Evolutionary conservation across 2,329 filamentous ascomycete genomes (phyloP), one percentile per base, ranked within the genome.

Genomic region (Fusarium sp.): DNA sequence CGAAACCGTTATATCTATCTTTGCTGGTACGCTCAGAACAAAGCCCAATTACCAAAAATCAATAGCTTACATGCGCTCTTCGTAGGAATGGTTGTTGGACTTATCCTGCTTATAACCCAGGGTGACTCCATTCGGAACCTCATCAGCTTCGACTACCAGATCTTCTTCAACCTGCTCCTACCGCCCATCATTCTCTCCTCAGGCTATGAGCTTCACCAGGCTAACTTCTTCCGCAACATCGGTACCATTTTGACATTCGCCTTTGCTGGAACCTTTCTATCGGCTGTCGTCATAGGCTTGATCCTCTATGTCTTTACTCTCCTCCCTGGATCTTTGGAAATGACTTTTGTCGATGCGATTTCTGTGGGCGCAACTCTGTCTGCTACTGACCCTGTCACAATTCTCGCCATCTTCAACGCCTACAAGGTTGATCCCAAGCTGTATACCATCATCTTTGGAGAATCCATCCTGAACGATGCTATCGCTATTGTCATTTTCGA

Each of bases 381-480:
- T 3, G 96, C 96, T 63, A 99, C 96, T 2, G 96, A 99, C 77
- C 96, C 96, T 0, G 95, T 99, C 62, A 99, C 96, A 0, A 98
- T 99, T 74, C 85, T 99, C 55, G 96, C 96, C 78, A 99, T 99
- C 73, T 99, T 99, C 88, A 98, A 98, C 80, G 92, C 96, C 3
- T 99, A 98, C 88, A 98, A 98, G 82, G 96, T 99, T 74, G 96
- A 99, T 76, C 96, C 96, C 5, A 98, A 98, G 82, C 88, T 99
- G 20, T 99, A 99, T 82, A 99, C 96, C 29, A 91, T 99, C 78
- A 99, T 99, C 72, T 99, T 99, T 79, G 96, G 96, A 77, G 96
- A 99, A 82, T 97, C 95, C 10, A 98, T 99, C 64, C 84, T 99
- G 57, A 99, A 99, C 79, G 96, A 99, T 83, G 96, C 96, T 43